Percentiles rank a stretch among this genome's conserved stretches.
Conservation (phyloP, 176 grass and related monocot species). For the Coix lacrymajobi region DNA sequence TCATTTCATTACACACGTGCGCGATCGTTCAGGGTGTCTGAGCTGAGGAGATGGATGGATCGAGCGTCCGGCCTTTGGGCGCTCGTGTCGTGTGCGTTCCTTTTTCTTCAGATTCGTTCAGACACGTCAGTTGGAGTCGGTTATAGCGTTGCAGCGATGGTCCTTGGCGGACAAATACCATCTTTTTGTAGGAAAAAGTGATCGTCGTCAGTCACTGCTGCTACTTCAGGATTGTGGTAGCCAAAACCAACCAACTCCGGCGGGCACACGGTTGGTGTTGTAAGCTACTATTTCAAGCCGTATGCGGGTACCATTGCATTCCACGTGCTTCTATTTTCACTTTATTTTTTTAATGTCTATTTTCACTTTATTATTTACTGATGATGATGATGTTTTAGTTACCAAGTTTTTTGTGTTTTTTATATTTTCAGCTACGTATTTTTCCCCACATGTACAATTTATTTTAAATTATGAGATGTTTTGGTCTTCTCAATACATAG, state of each 20-base stretch:
- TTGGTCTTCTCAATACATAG: no score
- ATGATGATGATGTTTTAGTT: not conserved
- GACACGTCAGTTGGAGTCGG: not conserved
- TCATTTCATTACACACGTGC: not conserved
- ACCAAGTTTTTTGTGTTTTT: not conserved
- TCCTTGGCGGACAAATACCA: not conserved
- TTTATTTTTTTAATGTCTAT: not conserved
- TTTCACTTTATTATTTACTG: not conserved
- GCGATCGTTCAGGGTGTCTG: not conserved
- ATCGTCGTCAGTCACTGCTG: not conserved
- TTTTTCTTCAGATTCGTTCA: not conserved
- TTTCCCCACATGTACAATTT: no score
- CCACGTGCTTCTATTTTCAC: not conserved
- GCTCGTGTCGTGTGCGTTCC: no score
- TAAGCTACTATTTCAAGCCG: not conserved
- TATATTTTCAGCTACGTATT: not conserved
- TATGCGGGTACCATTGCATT: not conserved
- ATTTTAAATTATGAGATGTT: no score
- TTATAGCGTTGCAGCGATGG: not conserved
- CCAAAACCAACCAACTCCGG: not conserved
- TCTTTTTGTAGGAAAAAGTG: not conserved
- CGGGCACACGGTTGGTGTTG: not conserved
- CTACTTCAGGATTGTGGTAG: not conserved
- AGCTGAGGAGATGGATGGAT: not conserved
- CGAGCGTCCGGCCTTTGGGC: no score